phyloP scores from a whole-genome alignment of 2,329 filamentous ascomycete species.

The Hypoxylon sp. region DNA sequence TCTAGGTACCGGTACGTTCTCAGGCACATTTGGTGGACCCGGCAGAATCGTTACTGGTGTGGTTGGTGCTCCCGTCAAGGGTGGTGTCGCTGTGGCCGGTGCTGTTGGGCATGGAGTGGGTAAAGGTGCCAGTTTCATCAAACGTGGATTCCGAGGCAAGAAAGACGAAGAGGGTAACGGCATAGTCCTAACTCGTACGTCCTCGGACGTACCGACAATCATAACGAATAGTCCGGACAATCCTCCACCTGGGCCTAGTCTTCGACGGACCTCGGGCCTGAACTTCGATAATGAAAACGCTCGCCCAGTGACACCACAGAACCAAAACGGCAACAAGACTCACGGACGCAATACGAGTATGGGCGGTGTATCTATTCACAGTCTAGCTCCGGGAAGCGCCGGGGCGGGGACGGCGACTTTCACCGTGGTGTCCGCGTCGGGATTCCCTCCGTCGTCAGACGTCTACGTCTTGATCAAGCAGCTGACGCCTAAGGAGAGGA shows the following conservation, averaged over 20 bases:
- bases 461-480: constrained; percentile 81
- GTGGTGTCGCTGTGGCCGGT: constrained; percentile 80
- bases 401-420: constrained; percentile 83
- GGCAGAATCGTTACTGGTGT: constrained; percentile 87
- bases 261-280: constrained; percentile 58
- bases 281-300: constrained; percentile 50
- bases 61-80: constrained; percentile 92
- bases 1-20: constrained; percentile 93
- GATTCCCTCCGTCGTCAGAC: constrained; percentile 80
- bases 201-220: constrained; percentile 57
- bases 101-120: constrained; percentile 82
- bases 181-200: constrained; percentile 55
- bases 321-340: constrained; percentile 43
- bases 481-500: constrained; percentile 76
- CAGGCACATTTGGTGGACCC: constrained; percentile 86
- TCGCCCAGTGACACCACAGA: constrained; percentile 51
- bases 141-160: constrained; percentile 81
- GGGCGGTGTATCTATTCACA: constrained; percentile 75
- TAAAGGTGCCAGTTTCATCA: constrained; percentile 91
- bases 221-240: constrained; percentile 58
- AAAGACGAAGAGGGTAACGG: constrained; percentile 71
- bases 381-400: constrained; percentile 67
- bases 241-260: constrained; percentile 50
- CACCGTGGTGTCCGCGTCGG: constrained; percentile 80
- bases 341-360: constrained; percentile 69